phyloP scores from a whole-genome alignment of 2,329 filamentous ascomycete genomes.

The Biscogniauxia sp. region DNA sequence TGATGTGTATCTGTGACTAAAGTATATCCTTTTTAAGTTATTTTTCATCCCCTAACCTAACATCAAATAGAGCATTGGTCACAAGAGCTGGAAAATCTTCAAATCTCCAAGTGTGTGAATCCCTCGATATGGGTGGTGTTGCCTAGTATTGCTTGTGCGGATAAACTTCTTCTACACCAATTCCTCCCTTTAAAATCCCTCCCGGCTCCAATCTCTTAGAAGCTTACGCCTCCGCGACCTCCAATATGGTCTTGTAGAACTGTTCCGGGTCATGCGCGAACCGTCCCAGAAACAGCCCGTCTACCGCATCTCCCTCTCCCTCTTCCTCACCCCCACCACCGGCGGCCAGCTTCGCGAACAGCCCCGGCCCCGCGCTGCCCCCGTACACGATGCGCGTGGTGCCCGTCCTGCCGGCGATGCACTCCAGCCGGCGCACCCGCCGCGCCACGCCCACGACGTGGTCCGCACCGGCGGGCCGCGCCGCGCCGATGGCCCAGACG shows the following conservation, averaged over 20 bases:
- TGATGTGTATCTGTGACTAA: too few species aligned
- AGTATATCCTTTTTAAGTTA: too few species aligned
- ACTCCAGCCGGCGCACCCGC: conserved; percentile 55
- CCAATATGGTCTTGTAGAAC: conserved; percentile 68
- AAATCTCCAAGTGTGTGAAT: too few species aligned
- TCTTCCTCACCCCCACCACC: too few species aligned
- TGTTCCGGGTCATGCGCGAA: conserved; percentile 76
- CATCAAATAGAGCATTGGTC: too few species aligned
- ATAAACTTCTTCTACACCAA: too few species aligned
- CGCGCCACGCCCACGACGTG: conserved; percentile 71
- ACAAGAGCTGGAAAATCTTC: too few species aligned
- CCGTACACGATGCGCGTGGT: conserved; percentile 74
- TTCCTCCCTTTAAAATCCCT: too few species aligned
- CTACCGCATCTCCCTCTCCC: conserved; percentile 57
- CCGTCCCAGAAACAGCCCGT: conserved; percentile 77
- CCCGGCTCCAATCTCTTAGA: too few species aligned
- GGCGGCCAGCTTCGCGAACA: conserved; percentile 59
- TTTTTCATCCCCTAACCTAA: too few species aligned
- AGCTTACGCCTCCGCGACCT: conserved; percentile 51
- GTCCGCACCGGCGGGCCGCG: conserved; percentile 66
- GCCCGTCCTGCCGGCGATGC: conserved; percentile 51
- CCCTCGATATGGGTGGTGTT: too few species aligned
- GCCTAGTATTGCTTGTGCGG: too few species aligned
- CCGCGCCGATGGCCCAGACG: conserved; percentile 82
- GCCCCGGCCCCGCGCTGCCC: conserved; percentile 76